Evolutionary conservation across 2,329 filamentous ascomycete genomes (phyloP), one percentile per base, ranked within the genome.

Genomic region (Aureobasidium sp.): DNA sequence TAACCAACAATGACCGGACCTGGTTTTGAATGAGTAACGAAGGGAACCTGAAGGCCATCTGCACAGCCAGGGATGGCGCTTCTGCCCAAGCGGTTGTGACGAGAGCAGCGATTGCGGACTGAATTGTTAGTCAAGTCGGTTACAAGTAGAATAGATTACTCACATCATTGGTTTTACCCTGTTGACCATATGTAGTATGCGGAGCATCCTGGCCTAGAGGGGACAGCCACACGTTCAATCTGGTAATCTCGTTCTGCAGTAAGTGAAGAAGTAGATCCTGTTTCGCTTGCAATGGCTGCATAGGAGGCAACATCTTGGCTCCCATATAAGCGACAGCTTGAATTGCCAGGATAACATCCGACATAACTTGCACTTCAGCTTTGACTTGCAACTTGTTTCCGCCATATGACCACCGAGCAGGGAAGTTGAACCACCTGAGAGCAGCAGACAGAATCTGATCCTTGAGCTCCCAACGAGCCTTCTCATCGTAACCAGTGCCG

Each of bases 371-470:
- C 37, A 91, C 85, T 75, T 99, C 94, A 0, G 95, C 93, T 78
- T 96, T 97, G 57, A 97, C 80, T 72, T 99, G 94, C 17, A 99
- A 78, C 53, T 90, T 84, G 71, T 97, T 99, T 69, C 93, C 94
- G 62, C 94, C 94, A 74, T 94, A 97, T 0, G 94, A 96, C 93
- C 94, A 99, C 67, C 80, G 81, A 65, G n/a, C 58, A 15, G 90
- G 79, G 67, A 87, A 84, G 42, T 82, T 84, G 75, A 99, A 99
- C 95, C 95, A 99, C 64, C 83, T 86, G 36, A 99, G 79, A 15
- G 86, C 92, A 34, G 91, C 91, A 6, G 91, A 92, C 41, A 99
- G 75, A 57, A 96, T 87, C 67, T 90, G 86, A 70, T 97, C 92
- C 73, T 96, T 97, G 41, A 97, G 79, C 63, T 88, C 86, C 87